Base-by-base conservation (phyloP, 129 eudicot species). In the Erigeron canadensis region DNA sequence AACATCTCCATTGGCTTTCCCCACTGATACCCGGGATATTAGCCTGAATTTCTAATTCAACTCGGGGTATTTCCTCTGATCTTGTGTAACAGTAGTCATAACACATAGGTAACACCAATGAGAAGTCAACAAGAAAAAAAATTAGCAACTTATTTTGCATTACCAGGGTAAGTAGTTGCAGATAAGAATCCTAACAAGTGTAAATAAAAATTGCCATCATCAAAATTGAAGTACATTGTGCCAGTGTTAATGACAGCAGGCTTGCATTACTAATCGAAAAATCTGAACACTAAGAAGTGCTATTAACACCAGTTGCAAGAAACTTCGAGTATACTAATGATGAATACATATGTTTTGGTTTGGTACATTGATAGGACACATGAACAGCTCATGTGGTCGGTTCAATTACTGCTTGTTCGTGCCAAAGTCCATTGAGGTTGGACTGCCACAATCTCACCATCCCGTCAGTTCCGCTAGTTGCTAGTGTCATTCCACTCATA, bases 401-500 rank as follows among this genome's bases (percentile, higher is more conserved):
- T 57, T 87, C 84, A 34, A 90, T 59, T 40, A 74, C 69, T 1
- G 96, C 97, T 71, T 90, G 96, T 72, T 95, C 86, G 76, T 88
- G 96, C 96, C 97, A 90, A 63, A 79, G 85, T 7, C 97, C 95
- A 13, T 95, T 86, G 22, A 95, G 78, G 82, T 90, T 88, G 23
- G 97, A 88, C 71, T 90, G 99, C 97, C 97, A 95, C 67, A 95
- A 79, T 71, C 83, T 84, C 22, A 90, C 98, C 63, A 66, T 73
- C 11, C 94, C 94, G 28, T 95, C 97, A 54, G 82, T 77, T 43
- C 91, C 96, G 0, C 88, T 84, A 21, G 85, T 86, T 28, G 97
- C 97, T 61, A 95, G 76, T 67, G 97, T 90, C 99, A 95, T 95
- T 67, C 99, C 99, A 69, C 99, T 90, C 97, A 90, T 90, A 80